Conservation (phyloP, 2,329 filamentous ascomycete species). For the Fusarium ramigenum region DNA sequence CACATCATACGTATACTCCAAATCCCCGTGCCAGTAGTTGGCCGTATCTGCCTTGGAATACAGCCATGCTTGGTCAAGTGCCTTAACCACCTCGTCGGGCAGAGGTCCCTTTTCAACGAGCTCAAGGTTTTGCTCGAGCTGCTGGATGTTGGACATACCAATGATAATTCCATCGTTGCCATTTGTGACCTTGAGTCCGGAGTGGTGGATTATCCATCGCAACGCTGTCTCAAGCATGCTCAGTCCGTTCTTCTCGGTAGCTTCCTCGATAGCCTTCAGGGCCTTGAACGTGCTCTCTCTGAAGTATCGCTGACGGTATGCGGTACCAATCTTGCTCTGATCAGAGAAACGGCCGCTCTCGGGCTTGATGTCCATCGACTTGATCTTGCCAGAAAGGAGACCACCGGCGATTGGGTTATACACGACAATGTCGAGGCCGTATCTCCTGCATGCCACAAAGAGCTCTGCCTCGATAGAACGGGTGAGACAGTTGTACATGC, state of each 20-base stretch:
- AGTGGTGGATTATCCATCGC: slow-evolving; percentile 79
- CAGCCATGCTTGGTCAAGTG: slow-evolving; percentile 80
- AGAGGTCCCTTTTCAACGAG: slow-evolving; percentile 75
- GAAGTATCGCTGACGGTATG: slow-evolving; percentile 77
- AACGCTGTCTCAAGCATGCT: slow-evolving; percentile 78
- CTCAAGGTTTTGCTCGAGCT: slow-evolving; percentile 67
- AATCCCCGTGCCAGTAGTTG: slow-evolving; percentile 66
- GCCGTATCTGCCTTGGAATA: slow-evolving; percentile 68
- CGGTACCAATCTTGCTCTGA: slow-evolving; percentile 58
- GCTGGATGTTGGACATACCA: slow-evolving; percentile 65
- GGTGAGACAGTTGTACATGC: slow-evolving; percentile 86
- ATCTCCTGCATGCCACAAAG: slow-evolving; percentile 76
- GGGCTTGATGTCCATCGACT: slow-evolving; percentile 69
- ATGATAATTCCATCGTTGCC: slow-evolving; percentile 69
- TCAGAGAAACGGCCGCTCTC: slow-evolving; percentile 76
- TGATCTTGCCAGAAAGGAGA: slow-evolving; percentile 82
- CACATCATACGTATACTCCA: slow-evolving; percentile 75
- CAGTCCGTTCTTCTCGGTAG: slow-evolving; percentile 72
- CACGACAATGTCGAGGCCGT: slow-evolving; percentile 80
- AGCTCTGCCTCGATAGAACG: slow-evolving; percentile 80
- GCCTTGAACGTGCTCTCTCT: slow-evolving; percentile 71
- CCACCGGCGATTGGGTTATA: slow-evolving; percentile 88
- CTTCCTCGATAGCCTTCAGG: slow-evolving; percentile 72
- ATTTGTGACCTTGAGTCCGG: slow-evolving; percentile 60
- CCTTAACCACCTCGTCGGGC: slow-evolving; percentile 78